phyloP scores from a whole-genome alignment of 2,329 filamentous ascomycete genomes.

The Drechslerella stenobrocha region DNA sequence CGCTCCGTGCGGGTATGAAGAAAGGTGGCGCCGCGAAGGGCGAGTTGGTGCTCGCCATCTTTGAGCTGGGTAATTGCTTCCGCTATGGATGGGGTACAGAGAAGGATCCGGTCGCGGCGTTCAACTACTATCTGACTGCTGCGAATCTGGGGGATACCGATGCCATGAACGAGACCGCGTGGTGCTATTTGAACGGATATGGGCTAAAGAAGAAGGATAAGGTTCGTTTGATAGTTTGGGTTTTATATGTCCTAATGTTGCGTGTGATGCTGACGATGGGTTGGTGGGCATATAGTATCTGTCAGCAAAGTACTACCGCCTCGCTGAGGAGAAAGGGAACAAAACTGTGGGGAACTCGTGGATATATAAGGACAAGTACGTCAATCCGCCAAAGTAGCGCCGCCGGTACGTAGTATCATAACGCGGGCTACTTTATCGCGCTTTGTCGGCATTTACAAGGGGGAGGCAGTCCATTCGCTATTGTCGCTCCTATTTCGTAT shows the following conservation, averaged over 20 bases:
- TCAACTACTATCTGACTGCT: slow-evolving; percentile 93
- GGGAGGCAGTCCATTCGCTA: too few relatives aligned
- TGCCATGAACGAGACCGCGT: slow-evolving; percentile 94
- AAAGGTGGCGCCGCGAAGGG: slow-evolving; percentile 94
- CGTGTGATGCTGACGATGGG: too few relatives aligned
- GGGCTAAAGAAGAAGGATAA: slow-evolving; percentile 92
- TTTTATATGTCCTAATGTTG: slow-evolving; percentile 7
- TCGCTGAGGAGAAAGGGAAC: slow-evolving; percentile 83
- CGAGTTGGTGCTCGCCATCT: slow-evolving; percentile 93
- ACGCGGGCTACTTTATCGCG: too few relatives aligned
- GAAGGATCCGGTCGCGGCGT: slow-evolving; percentile 81
- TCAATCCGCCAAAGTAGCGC: slow-evolving; percentile 57
- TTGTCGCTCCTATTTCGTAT: too few relatives aligned
- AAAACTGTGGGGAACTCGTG: slow-evolving; percentile 93
- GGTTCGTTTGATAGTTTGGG: slow-evolving; percentile 64
- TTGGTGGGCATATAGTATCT: slow-evolving; percentile 50
- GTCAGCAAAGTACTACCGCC: slow-evolving; percentile 85
- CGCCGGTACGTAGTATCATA: too few relatives aligned
- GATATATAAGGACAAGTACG: slow-evolving; percentile 99
- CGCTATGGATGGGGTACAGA: slow-evolving; percentile 90
- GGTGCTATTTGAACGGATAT: slow-evolving; percentile 97
- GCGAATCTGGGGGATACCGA: slow-evolving; percentile 95
- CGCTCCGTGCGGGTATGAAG: slow-evolving; percentile 81
- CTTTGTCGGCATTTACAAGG: too few relatives aligned
- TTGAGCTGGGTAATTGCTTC: slow-evolving; percentile 90